Conservation (phyloP, 1,284 basidiomycete genomes). For the Cutaneotrichosporon sp. region DNA sequence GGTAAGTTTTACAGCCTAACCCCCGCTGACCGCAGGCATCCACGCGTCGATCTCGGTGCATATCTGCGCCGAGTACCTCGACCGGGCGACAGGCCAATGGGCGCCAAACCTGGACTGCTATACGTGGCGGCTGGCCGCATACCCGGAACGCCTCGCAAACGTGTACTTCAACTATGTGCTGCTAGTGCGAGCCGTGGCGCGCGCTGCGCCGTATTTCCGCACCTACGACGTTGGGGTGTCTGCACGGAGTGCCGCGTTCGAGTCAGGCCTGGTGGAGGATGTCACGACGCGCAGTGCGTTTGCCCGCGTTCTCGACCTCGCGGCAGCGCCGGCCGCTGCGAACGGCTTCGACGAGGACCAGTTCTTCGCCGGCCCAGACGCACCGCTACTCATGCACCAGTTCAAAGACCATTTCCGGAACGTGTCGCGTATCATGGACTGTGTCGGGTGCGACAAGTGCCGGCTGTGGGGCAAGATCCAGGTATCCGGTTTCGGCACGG, state of each 20-base stretch:
- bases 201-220: conserved; percentile 78
- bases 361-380: conserved; percentile 81
- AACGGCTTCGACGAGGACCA: conserved; percentile 72
- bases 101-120: conserved; percentile 92
- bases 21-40: conserved; percentile 46
- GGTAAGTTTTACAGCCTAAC: conserved; percentile 48
- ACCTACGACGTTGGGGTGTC: conserved; percentile 75
- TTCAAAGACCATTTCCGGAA: conserved; percentile 97
- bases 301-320: conserved; percentile 64
- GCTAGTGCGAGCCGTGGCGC: conserved; percentile 80
- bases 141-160: conserved; percentile 93
- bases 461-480: conserved; percentile 98
- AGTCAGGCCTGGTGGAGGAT: conserved; percentile 62
- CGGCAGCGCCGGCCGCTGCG: conserved; percentile 42
- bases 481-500: conserved; percentile 88
- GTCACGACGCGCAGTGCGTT: conserved; percentile 55
- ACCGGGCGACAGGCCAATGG: conserved; percentile 92
- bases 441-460: conserved; percentile 98
- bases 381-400: conserved; percentile 83
- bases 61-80: conserved; percentile 85
- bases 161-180: conserved; percentile 97
- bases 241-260: conserved; percentile 11
- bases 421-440: conserved; percentile 96
- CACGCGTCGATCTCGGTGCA: conserved; percentile 98
- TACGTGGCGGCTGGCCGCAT: conserved; percentile 78